phyloP scores from a whole-genome alignment of 345 rosid genomes.

The Eucalyptus erythrocorys region DNA sequence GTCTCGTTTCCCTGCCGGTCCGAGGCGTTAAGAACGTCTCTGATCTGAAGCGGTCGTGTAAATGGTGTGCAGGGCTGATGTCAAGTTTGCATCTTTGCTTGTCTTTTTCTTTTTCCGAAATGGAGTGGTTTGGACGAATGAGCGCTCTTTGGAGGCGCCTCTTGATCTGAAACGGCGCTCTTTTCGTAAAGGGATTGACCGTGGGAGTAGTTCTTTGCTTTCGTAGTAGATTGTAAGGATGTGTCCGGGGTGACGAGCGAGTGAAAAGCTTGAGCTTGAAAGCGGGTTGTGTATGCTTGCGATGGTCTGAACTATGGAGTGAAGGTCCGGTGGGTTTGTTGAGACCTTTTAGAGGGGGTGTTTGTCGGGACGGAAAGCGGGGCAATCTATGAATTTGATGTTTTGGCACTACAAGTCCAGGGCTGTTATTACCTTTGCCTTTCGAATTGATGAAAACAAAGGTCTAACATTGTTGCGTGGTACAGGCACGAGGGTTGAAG shows the following conservation, averaged over 20 bases:
- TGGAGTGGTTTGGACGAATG: background rate
- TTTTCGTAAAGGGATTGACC: background rate
- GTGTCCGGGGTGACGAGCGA: background rate
- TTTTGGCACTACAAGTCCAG: background rate
- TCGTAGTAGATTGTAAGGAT: background rate
- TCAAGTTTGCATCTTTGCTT: background rate
- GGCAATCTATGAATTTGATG: background rate
- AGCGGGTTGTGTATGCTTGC: background rate
- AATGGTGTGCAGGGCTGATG: background rate
- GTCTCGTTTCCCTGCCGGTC: background rate
- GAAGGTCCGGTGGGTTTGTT: background rate
- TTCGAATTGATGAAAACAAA: background rate
- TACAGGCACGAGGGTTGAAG: conserved; percentile 83
- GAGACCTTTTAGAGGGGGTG: background rate
- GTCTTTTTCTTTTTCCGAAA: too few relatives aligned
- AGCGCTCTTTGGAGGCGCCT: background rate
- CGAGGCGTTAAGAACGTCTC: background rate
- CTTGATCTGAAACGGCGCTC: too few relatives aligned
- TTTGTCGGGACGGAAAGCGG: background rate
- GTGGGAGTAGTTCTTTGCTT: background rate
- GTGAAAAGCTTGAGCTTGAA: background rate
- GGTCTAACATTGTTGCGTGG: background rate
- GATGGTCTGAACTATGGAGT: background rate
- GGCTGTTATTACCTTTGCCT: background rate
- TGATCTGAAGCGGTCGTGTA: background rate